Conservation (phyloP, 129 eudicot species). For the Chrysanthemum seticuspe region DNA sequence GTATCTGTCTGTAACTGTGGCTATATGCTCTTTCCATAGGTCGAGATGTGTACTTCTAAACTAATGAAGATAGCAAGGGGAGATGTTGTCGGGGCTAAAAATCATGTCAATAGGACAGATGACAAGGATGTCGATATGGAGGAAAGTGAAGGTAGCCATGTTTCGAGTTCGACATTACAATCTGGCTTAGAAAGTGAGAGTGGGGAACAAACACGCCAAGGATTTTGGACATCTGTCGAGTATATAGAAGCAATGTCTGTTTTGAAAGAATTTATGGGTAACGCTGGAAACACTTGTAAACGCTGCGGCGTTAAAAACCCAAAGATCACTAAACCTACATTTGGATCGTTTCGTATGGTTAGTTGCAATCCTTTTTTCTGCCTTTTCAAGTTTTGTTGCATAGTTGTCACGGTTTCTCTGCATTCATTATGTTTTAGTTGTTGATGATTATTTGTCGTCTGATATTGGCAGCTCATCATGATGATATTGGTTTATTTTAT, state of each 20-base stretch:
- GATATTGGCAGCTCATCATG: no score
- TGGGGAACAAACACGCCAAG: conserved; percentile 26
- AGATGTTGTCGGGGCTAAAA: conserved; percentile 71
- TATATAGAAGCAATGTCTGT: conserved; percentile 76
- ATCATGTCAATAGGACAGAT: conserved; percentile 24
- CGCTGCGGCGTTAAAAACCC: conserved; percentile 56
- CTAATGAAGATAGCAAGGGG: conserved; percentile 60
- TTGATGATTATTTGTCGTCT: no score
- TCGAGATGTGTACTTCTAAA: conserved; percentile 51
- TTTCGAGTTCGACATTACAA: conserved; percentile 34
- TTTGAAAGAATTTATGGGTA: conserved; percentile 53
- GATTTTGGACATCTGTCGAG: conserved; percentile 69
- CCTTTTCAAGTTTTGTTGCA: background rate
- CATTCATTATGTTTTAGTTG: no score
- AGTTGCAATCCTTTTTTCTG: conserved; percentile 8
- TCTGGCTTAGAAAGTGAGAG: conserved; percentile 26
- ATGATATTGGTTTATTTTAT: background rate
- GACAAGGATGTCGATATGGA: conserved; percentile 36
- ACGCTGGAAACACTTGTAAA: conserved; percentile 35
- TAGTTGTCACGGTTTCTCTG: no score
- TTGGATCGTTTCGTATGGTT: conserved; percentile 89
- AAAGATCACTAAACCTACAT: conserved; percentile 62
- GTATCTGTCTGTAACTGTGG: background rate
- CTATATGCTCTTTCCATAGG: conserved; percentile 36
- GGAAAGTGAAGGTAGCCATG: conserved; percentile 58